These are phyloP conservation scores for Citeromyces matritensis DNA, from an alignment of 805 yeast species.

Conservation along the genomic window DNA sequence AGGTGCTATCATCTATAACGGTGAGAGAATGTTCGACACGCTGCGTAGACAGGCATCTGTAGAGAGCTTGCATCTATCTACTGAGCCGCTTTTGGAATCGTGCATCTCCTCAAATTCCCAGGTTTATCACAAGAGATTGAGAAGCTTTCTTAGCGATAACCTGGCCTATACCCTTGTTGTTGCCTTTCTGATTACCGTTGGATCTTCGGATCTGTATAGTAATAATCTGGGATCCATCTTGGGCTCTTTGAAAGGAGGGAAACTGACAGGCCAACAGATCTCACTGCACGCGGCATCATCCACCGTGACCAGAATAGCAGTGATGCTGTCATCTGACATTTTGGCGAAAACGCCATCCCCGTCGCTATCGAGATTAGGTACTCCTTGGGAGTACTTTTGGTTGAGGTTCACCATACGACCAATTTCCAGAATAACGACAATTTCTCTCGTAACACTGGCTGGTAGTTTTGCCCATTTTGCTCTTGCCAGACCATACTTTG, in stretches of 20 bases:
- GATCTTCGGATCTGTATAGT: conserved; percentile 78
- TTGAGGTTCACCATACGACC: conserved; percentile 4
- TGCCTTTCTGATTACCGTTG: conserved; percentile 55
- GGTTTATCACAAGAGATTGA: conserved; percentile 6
- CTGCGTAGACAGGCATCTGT: conserved; percentile 1
- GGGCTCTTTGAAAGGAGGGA: conserved; percentile 24
- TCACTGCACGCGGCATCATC: conserved; percentile 50
- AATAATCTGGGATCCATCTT: conserved; percentile 56
- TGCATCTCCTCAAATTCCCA: background rate
- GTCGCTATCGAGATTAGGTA: conserved; percentile 10
- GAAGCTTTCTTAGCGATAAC: conserved; percentile 27
- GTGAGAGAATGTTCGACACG: conserved; percentile 1
- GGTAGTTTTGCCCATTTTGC: conserved; percentile 14
- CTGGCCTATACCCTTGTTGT: conserved; percentile 51
- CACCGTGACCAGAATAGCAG: conserved; percentile 48
- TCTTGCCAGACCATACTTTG: conserved; percentile 11
- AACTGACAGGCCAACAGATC: conserved; percentile 26
- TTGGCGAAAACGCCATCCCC: conserved; percentile 19
- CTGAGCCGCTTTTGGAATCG: conserved; percentile 1
- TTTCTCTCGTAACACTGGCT: conserved; percentile 9
- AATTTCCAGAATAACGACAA: conserved; percentile 13
- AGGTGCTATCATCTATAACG: conserved; percentile 9
- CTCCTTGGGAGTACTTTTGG: background rate
- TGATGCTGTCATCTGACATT: conserved; percentile 60
- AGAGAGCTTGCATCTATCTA: conserved; percentile 1